Evolutionary conservation across 2,329 filamentous ascomycete genomes (phyloP), one percentile per base, ranked within the genome.

Genomic region (Aspergillus costaricaensis): DNA sequence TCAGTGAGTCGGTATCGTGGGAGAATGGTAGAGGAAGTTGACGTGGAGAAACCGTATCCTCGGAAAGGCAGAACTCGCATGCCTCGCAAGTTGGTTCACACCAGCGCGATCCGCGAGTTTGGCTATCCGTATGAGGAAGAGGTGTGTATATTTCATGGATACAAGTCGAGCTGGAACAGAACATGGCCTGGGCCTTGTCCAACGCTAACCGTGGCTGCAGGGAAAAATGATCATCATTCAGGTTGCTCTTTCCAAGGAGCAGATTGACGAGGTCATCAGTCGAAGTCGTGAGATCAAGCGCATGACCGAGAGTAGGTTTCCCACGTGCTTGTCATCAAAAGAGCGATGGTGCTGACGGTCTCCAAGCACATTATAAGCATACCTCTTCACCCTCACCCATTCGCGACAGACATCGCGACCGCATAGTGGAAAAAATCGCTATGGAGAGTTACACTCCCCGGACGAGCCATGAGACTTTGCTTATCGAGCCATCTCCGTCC

Each of bases 41-140:
- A 70, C 63, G 69, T 70, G 39, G 74, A 79, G 61, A 79, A 79
- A 61, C 77, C 79, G 59, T 91, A 90, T 65, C 89, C 90, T 9
- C 90, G 91, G 79, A 92, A 90, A 75, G 93, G 93, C 69, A 96
- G 93, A 83, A 97, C 93, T 14, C 87, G 91, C 68, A 92, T 97
- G 74, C 93, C 93, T 0, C 87, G 86, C 61, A 86, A 89, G 59
- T 81, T 96, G 61, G 91, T 96, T 14, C 90, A 91, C 65, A 89
- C 90, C 73, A 84, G 88, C 62, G 93, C 91, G 1, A 85, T 97
- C 36, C 88, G 91, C 63, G 91, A 96, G 65, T 82, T 96, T 14
- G 89, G 91, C 12, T 96, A 96, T 76, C 91, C 91, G 0, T 97
- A 88, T 69, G 85, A 91, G 58, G 91, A 96, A 79, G 92, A 96